Evolutionary conservation across 2,329 filamentous ascomycete species (phyloP).

Genomic region (Gaeumannomyces sp.): DNA sequence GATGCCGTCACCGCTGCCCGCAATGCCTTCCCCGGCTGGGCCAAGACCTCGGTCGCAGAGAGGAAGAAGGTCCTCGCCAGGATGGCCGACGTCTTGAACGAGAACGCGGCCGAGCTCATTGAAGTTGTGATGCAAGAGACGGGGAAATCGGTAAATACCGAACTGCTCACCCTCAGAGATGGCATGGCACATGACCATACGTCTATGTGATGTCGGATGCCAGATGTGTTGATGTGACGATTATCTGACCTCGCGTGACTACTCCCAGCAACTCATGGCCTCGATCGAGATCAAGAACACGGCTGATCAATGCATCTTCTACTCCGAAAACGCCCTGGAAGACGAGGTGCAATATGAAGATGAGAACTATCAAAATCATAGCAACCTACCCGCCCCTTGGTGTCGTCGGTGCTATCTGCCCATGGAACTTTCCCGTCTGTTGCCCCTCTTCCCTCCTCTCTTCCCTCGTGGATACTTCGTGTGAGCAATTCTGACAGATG

Average conservation of each 20-base stretch:
- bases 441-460: neutral
- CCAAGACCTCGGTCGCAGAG: slow-evolving; percentile 34
- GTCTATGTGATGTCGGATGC: neutral
- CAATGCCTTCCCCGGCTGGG: slow-evolving; percentile 41
- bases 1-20: slow-evolving; percentile 39
- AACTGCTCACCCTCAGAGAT: neutral
- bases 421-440: slow-evolving; percentile 49
- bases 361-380: slow-evolving; percentile 32
- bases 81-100: slow-evolving; percentile 33
- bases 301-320: slow-evolving; percentile 31
- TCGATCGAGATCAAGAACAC: slow-evolving; percentile 31
- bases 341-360: slow-evolving; percentile 43
- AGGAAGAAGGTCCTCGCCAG: slow-evolving; percentile 33
- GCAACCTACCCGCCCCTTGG: slow-evolving; percentile 41
- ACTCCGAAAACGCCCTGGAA: slow-evolving; percentile 31
- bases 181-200: neutral
- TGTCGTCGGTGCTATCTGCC: slow-evolving; percentile 48
- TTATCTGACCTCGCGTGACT: neutral
- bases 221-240: neutral
- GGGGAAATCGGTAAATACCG: slow-evolving; percentile 37
- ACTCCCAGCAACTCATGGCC: slow-evolving; percentile 23
- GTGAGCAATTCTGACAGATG: neutral
- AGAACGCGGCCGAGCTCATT: slow-evolving; percentile 34
- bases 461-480: neutral
- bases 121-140: slow-evolving; percentile 41